Percentiles rank a stretch among this genome's conserved stretches.
These are phyloP conservation scores for Nakazawaea anatomiae DNA, from an alignment of 805 yeast species.

Conservation along the genomic window DNA sequence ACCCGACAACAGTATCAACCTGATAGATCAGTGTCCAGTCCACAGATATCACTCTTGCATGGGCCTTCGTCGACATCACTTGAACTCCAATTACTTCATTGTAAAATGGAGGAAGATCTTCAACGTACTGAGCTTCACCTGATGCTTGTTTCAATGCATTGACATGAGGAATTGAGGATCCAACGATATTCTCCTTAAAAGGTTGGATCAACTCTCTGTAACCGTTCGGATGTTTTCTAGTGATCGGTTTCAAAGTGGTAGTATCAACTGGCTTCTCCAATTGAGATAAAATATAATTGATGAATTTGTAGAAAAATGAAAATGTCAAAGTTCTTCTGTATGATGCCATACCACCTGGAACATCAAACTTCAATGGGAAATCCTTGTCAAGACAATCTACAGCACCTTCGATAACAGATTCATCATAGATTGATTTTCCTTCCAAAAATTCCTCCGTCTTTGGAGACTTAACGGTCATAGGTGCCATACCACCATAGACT, in stretches of 20 bases:
- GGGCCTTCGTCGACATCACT: constrained; percentile 35
- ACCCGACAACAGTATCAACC: constrained; percentile 35
- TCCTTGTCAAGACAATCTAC: constrained; percentile 25
- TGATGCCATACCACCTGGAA: constrained; percentile 46
- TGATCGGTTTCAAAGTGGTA: constrained; percentile 27
- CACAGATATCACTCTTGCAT: constrained; percentile 34
- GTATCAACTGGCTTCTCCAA: constrained; percentile 19
- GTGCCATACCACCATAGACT: constrained; percentile 44
- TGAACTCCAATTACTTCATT: constrained; percentile 38
- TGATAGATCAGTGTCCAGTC: constrained; percentile 31
- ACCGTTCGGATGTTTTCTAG: constrained; percentile 31
- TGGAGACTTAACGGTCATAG: constrained; percentile 34
- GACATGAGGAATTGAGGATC: constrained; percentile 36
- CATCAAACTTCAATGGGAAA: constrained; percentile 32
- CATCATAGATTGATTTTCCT: constrained; percentile 19
- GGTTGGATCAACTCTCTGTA: constrained; percentile 32
- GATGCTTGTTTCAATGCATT: constrained; percentile 39
- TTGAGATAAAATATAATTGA: constrained; percentile 24
- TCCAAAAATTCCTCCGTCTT: constrained; percentile 22
- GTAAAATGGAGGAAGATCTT: constrained; percentile 36
- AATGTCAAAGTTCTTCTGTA: constrained; percentile 37
- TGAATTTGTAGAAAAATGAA: constrained; percentile 40
- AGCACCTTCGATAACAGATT: constrained; percentile 23
- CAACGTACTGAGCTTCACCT: constrained; percentile 42
- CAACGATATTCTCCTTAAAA: constrained; percentile 30